These are phyloP conservation scores for Pleurotus eryngii DNA, from an alignment of 768 basidiomycete genomes.

Conservation along the genomic window DNA sequence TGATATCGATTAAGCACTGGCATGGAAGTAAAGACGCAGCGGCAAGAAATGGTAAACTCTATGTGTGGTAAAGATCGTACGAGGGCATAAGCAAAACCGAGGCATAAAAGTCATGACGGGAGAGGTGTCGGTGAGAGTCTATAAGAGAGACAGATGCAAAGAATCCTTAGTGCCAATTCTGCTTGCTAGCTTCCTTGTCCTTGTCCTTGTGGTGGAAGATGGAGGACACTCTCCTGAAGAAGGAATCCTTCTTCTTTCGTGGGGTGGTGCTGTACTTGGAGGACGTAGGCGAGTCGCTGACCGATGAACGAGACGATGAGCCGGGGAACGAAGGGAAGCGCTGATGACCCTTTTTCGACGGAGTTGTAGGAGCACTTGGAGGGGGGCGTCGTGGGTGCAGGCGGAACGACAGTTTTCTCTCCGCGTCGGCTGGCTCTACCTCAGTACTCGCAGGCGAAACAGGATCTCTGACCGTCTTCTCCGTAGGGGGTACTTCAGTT, in stretches of 20 bases:
- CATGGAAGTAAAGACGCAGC: no score
- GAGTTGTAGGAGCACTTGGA: slow-evolving; percentile 17
- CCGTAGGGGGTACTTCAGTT: slow-evolving; percentile 6
- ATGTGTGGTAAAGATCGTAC: background rate
- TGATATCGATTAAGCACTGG: background rate
- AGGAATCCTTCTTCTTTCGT: slow-evolving; percentile 50
- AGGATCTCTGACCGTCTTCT: background rate
- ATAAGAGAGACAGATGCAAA: background rate
- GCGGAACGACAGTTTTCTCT: slow-evolving; percentile 10
- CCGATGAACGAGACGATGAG: background rate
- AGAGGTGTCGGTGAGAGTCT: background rate
- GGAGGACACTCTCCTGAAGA: slow-evolving; percentile 51
- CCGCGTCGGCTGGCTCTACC: background rate
- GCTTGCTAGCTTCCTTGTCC: slow-evolving; percentile 39
- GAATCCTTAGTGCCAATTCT: slow-evolving; percentile 14
- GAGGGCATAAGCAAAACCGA: no score
- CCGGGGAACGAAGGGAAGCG: slow-evolving; percentile 4
- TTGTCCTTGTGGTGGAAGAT: slow-evolving; percentile 46
- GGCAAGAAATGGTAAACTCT: slow-evolving; percentile 4
- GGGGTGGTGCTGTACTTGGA: slow-evolving; percentile 34
- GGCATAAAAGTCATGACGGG: background rate
- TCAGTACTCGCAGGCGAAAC: slow-evolving; percentile 8
- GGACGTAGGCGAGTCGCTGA: slow-evolving; percentile 18
- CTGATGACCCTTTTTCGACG: slow-evolving; percentile 11
- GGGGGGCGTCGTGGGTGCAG: slow-evolving; percentile 12